Evolutionary conservation across 768 basidiomycete genomes (phyloP).

Genomic region (Collybia sordida): DNA sequence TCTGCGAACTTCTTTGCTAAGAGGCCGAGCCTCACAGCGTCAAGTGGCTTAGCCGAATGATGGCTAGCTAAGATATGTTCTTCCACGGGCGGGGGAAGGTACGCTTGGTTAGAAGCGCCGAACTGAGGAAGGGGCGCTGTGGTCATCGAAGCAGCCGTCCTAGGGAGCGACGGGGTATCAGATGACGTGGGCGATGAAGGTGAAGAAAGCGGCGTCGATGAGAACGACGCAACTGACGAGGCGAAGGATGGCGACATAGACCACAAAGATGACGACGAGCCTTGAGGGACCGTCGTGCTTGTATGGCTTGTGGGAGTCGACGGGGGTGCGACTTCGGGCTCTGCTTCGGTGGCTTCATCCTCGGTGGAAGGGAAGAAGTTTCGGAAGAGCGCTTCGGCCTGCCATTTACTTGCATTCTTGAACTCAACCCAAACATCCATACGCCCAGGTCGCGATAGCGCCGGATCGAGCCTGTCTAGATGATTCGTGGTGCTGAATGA

Average conservation of each 20-base stretch:
- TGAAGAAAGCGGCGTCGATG: conserved; percentile 40
- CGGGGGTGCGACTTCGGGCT: conserved; percentile 26
- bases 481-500: conserved; percentile 78
- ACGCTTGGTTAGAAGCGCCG: conserved; percentile 58
- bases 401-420: conserved; percentile 81
- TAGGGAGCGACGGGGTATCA: conserved; percentile 17
- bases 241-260: conserved; percentile 10
- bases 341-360: conserved; percentile 31
- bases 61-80: conserved; percentile 57
- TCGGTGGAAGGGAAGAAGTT: conserved; percentile 88
- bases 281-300: conserved; percentile 6
- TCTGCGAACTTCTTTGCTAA: conserved; percentile 82
- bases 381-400: conserved; percentile 83
- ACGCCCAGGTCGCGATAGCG: conserved; percentile 86
- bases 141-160: conserved; percentile 14
- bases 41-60: conserved; percentile 66
- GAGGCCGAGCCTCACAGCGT: conserved; percentile 58
- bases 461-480: conserved; percentile 86
- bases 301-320: conserved; percentile 2
- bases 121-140: conserved; percentile 37
- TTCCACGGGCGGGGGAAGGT: conserved; percentile 63
- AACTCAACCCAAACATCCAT: conserved; percentile 95
- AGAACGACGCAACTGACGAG: conserved; percentile 27
- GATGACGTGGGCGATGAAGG: conserved; percentile 22
- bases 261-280: conserved; percentile 27